phyloP scores from a whole-genome alignment of 225 moss, liverwort and hornwort genomes.

The Pseudisothecium myosuroides region DNA sequence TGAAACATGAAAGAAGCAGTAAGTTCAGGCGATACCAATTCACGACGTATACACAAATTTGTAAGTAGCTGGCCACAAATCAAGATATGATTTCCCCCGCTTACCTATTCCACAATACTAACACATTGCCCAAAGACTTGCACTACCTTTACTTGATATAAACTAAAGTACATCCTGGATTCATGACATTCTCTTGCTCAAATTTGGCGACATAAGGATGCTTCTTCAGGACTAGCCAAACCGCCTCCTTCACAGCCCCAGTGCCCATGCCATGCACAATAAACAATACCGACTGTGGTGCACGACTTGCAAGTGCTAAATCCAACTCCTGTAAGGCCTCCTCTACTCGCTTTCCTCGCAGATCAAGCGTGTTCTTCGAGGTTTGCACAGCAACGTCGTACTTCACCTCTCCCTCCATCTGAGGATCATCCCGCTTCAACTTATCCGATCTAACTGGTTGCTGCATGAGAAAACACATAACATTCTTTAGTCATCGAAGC shows the following conservation, averaged over 20 bases:
- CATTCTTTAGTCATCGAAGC: not conserved
- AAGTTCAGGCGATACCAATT: not conserved
- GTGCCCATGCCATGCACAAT: slow-evolving; percentile 92
- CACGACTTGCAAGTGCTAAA: slow-evolving; percentile 50
- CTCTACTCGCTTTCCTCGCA: slow-evolving; percentile 79
- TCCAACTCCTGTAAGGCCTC: slow-evolving; percentile 74
- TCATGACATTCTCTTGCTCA: slow-evolving; percentile 78
- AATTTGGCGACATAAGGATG: slow-evolving; percentile 82
- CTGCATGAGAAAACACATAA: not conserved
- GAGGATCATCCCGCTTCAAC: slow-evolving; percentile 12
- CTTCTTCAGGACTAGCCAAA: slow-evolving; percentile 55
- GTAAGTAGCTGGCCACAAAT: not conserved
- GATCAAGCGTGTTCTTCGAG: slow-evolving; percentile 75
- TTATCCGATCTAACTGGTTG: slow-evolving; percentile 25
- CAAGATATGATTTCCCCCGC: not conserved
- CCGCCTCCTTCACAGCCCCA: slow-evolving; percentile 89
- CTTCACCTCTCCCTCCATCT: slow-evolving; percentile 23
- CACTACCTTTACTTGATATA: slow-evolving; percentile 43
- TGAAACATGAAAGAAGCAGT: not conserved
- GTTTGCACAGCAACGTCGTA: slow-evolving; percentile 84
- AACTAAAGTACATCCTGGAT: slow-evolving; percentile 88
- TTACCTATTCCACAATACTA: not conserved
- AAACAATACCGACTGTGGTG: slow-evolving; percentile 64
- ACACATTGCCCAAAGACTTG: not conserved
- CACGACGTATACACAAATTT: not conserved